These are phyloP conservation scores for Annulohypoxylon maeteangense DNA, from an alignment of 495 filamentous ascomycete species.

Conservation along the genomic window DNA sequence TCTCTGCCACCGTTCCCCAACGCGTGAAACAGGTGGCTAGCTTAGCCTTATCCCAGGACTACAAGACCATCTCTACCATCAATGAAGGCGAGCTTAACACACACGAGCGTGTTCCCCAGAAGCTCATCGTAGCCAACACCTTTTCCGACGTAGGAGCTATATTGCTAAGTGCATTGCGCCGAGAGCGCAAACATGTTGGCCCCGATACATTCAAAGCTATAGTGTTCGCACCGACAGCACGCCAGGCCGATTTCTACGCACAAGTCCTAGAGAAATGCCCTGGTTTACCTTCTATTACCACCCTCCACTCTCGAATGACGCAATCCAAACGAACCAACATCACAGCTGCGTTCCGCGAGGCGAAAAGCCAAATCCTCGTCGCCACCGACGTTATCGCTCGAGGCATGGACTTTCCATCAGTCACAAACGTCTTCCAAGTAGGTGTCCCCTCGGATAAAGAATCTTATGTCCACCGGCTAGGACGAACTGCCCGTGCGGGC, in stretches of 20 bases:
- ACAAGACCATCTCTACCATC: conserved; percentile 71
- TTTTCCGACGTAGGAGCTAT: conserved; percentile 65
- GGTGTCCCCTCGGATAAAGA: conserved; percentile 70
- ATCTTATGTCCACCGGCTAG: conserved; percentile 79
- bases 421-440: conserved; percentile 77
- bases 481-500: conserved; percentile 76
- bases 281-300: conserved; percentile 58
- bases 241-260: conserved; percentile 63
- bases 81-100: conserved; percentile 69
- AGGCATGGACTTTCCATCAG: conserved; percentile 80
- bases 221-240: conserved; percentile 74
- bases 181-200: conserved; percentile 58
- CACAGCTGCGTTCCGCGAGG: conserved; percentile 70
- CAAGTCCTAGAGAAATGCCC: conserved; percentile 60
- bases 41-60: conserved; percentile 64
- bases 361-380: conserved; percentile 66
- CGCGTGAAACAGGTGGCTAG: conserved; percentile 71
- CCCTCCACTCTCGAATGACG: conserved; percentile 70
- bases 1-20: conserved; percentile 73
- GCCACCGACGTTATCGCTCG: conserved; percentile 77
- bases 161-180: conserved; percentile 57
- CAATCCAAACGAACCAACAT: conserved; percentile 67
- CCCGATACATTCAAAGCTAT: conserved; percentile 68
- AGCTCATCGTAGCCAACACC: conserved; percentile 64
- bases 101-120: conserved; percentile 70